Evolutionary conservation across 129 eudicot species (phyloP).

Genomic region (Flaveria robusta): DNA sequence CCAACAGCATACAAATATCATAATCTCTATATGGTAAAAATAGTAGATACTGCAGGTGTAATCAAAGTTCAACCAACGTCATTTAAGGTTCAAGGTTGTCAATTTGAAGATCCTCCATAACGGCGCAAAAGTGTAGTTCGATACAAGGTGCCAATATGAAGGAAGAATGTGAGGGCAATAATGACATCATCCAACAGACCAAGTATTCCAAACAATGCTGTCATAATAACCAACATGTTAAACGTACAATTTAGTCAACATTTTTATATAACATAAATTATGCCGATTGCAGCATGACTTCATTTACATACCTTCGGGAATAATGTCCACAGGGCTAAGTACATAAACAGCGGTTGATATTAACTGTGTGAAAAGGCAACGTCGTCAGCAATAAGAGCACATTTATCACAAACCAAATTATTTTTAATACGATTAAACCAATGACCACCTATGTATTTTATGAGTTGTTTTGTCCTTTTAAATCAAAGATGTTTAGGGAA

Average conservation of each 20-base stretch:
- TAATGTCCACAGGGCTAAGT: conserved; percentile 84
- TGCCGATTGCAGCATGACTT: conserved; percentile 1
- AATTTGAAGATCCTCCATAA: conserved; percentile 69
- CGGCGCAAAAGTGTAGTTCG: conserved; percentile 76
- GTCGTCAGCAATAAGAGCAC: neutral
- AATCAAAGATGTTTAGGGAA: neutral
- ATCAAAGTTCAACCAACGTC: conserved; percentile 6
- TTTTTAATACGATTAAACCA: neutral
- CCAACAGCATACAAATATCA: conserved; percentile 9
- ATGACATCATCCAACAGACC: conserved; percentile 87
- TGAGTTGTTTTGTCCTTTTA: neutral
- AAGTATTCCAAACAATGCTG: conserved; percentile 77
- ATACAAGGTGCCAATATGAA: conserved; percentile 84
- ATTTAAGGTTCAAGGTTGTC: conserved; percentile 11
- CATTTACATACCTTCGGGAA: conserved; percentile 76
- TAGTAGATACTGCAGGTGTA: conserved; percentile 7
- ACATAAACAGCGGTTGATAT: conserved; percentile 67
- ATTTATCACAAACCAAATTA: neutral
- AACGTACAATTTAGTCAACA: neutral
- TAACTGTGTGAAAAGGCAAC: conserved; percentile 47
- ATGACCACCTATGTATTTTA: neutral
- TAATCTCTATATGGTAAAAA: conserved; percentile 10
- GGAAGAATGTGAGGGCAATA: conserved; percentile 70
- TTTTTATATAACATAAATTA: neutral
- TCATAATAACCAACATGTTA: neutral